Percentiles rank a stretch among this genome's conserved stretches.
phyloP scores from a whole-genome alignment of 2,329 filamentous ascomycete genomes.

The Tolypocladium tundrense region DNA sequence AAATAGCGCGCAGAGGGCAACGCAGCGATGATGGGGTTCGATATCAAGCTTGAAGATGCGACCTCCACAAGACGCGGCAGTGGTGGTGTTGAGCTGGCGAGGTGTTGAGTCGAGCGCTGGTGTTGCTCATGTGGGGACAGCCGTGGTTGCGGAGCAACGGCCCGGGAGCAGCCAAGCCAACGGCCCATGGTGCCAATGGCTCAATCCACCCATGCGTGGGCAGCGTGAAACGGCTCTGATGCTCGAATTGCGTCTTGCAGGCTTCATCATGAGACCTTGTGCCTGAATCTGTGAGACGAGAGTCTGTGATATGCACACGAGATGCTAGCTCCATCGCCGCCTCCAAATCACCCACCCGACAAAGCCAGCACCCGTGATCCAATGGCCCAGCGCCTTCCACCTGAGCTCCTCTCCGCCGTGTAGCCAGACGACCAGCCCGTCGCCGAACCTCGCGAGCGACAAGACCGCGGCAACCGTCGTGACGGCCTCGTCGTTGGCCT shows the following conservation, averaged over 20 bases:
- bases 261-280: no score
- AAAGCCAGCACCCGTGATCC: constrained; percentile 14
- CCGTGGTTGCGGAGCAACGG: constrained; percentile 2
- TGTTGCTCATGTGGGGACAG: not conserved
- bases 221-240: no score
- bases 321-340: not conserved
- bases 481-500: constrained; percentile 16
- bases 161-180: not conserved
- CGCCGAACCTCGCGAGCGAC: constrained; percentile 18
- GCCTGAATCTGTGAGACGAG: no score
- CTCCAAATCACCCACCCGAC: constrained; percentile 16
- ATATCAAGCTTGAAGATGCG: not conserved
- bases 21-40: not conserved
- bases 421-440: constrained; percentile 22
- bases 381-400: constrained; percentile 15
- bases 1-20: no score
- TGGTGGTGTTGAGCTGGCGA: not conserved
- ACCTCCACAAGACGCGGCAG: not conserved
- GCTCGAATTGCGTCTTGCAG: no score
- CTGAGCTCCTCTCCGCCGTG: constrained; percentile 14
- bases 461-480: constrained; percentile 17
- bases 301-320: no score
- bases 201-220: not conserved
- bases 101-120: no score
- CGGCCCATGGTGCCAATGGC: not conserved